Conservation (phyloP, 129 eudicot species). For the Ambrosia artemisiifolia region DNA sequence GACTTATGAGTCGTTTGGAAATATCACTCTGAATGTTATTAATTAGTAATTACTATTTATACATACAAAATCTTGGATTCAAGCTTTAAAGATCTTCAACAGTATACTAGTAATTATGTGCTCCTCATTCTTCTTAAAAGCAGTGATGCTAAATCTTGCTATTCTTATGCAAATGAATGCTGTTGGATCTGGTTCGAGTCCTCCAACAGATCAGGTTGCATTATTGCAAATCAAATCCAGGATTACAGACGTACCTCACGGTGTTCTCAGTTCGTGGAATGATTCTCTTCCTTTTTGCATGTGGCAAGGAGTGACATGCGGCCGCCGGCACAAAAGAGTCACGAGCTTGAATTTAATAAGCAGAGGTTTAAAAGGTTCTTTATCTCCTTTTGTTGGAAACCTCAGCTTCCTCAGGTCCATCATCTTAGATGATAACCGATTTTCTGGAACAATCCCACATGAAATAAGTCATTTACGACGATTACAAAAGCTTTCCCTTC, state of each 20-base stretch:
- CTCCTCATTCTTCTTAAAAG: neutral
- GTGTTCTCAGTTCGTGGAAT: neutral
- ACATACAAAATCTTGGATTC: neutral
- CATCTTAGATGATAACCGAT: neutral
- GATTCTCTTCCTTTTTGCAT: too few relatives aligned
- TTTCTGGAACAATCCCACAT: conserved; percentile 16
- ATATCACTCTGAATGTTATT: neutral
- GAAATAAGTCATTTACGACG: neutral
- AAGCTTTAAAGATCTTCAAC: neutral
- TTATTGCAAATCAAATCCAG: neutral
- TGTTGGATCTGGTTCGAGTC: neutral
- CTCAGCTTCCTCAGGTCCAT: conserved; percentile 15
- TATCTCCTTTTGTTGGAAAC: conserved; percentile 29
- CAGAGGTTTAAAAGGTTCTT: conserved; percentile 9
- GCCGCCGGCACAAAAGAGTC: conserved; percentile 20
- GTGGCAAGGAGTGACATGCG: conserved; percentile 3
- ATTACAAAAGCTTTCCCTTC: neutral
- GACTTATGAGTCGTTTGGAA: too few relatives aligned
- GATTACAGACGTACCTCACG: neutral
- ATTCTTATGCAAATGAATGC: neutral
- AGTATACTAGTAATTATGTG: too few relatives aligned
- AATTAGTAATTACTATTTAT: too few relatives aligned
- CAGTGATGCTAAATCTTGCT: neutral
- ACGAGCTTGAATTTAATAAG: neutral
- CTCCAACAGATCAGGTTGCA: neutral